Conservation (phyloP, 2,329 filamentous ascomycete species). For the Lachnellula cervina region DNA sequence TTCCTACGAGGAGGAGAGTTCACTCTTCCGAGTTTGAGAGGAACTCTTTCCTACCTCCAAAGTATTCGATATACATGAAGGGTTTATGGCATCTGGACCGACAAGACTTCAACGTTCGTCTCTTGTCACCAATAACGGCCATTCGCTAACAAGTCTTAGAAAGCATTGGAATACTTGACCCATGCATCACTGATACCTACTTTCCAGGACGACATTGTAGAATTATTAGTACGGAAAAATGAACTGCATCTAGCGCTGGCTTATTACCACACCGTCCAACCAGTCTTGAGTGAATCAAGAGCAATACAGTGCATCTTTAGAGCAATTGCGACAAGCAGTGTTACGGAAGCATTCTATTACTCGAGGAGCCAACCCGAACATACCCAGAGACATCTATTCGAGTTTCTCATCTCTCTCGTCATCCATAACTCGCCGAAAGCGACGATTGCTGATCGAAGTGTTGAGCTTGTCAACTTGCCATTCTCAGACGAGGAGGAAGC, state of each 20-base stretch:
- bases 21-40: conserved; percentile 54
- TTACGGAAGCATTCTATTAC: conserved; percentile 71
- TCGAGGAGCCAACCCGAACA: conserved; percentile 59
- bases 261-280: conserved; percentile 73
- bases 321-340: conserved; percentile 60
- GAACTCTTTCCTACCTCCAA: conserved; percentile 62
- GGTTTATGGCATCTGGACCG: conserved; percentile 78
- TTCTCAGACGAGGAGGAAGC: conserved; percentile 65
- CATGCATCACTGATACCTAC: conserved; percentile 76
- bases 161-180: conserved; percentile 69
- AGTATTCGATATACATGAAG: conserved; percentile 75
- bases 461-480: conserved; percentile 68
- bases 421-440: conserved; percentile 39
- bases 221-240: conserved; percentile 57
- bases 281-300: conserved; percentile 59
- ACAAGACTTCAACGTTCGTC: conserved; percentile 57
- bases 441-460: conserved; percentile 49
- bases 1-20: conserved; percentile 37
- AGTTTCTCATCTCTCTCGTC: conserved; percentile 57
- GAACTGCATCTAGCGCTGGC: conserved; percentile 66
- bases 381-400: conserved; percentile 60
- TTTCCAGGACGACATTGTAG: conserved; percentile 78
- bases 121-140: conserved; percentile 23
- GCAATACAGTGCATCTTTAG: conserved; percentile 65
- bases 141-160: conserved; percentile 36